A percentile compares a stretch with the other conserved stretches of the same genome.
These are phyloP conservation scores for Sarcomyxa edulis DNA, from an alignment of 768 basidiomycete species.

Conservation along the genomic window DNA sequence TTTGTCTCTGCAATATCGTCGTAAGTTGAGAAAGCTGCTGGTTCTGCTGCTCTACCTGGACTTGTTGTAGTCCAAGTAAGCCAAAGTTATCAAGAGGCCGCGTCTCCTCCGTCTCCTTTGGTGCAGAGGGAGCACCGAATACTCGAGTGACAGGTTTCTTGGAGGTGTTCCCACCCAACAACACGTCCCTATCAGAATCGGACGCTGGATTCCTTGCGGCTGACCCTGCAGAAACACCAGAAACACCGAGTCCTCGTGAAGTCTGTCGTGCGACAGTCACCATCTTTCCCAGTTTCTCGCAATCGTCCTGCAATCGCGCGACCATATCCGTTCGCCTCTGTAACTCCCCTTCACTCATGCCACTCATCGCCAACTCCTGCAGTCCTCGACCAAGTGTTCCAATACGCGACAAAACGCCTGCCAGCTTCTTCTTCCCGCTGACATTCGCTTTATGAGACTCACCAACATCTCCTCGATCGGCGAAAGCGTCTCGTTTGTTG, in stretches of 20 bases:
- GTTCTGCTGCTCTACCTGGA: conserved; percentile 83
- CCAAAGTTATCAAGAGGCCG: conserved; percentile 85
- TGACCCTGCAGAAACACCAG: conserved; percentile 16
- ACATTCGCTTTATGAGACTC: conserved; percentile 78
- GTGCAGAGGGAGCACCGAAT: conserved; percentile 60
- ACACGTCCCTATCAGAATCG: conserved; percentile 58
- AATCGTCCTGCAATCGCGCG: conserved; percentile 83
- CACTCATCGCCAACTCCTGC: conserved; percentile 55
- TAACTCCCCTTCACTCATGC: conserved; percentile 89
- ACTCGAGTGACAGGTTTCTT: conserved; percentile 58
- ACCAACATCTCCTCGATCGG: conserved; percentile 65
- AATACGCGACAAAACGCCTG: conserved; percentile 70
- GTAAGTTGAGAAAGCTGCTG: conserved; percentile 73
- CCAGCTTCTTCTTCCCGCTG: conserved; percentile 80
- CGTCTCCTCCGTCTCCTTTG: conserved; percentile 80
- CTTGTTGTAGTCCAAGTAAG: conserved; percentile 71
- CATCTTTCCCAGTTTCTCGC: conserved; percentile 83
- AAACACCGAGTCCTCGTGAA: conserved; percentile 26
- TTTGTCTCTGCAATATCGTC: conserved; percentile 78
- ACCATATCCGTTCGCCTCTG: conserved; percentile 88
- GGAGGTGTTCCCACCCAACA: conserved; percentile 44
- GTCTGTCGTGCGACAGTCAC: conserved; percentile 68
- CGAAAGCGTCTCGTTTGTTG: conserved; percentile 82
- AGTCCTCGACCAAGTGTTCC: conserved; percentile 67
- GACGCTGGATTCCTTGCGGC: conserved; percentile 37